Evolutionary conservation across 208 protist species (phyloP), one percentile per base, ranked within the genome.

Genomic region (Strigomonas culicis): DNA sequence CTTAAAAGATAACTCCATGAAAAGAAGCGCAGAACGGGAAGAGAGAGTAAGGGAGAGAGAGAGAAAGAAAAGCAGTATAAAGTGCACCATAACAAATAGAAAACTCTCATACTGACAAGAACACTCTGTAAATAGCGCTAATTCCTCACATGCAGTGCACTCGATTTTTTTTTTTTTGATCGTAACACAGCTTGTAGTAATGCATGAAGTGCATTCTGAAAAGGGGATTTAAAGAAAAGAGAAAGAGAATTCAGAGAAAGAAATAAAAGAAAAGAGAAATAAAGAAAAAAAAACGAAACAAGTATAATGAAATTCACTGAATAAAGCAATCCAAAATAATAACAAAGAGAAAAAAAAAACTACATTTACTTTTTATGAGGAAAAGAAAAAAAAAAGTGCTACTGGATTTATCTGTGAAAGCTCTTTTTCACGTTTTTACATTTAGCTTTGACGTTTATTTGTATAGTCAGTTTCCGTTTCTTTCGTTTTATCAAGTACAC

Each of bases 351-450:
- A 44, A 56, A 25, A 19, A 57, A 53, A 8, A 53, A 21, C 22
- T 24, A 28, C 59, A 64, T 52, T 31, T 6, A 43, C 31, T 49
- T 17, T 27, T 34, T 22, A 7, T 34, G 41, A 21, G 27, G n/a
- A 61, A 47, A 61, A 61, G 10, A 58, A 57, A 61, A 46, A 63
- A 55, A n/a, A n/a, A n/a, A n/a, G n/a, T n/a, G n/a, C n/a, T n/a
- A n/a, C n/a, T n/a, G n/a, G n/a, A n/a, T n/a, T n/a, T n/a, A n/a
- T n/a, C n/a, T n/a, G n/a, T n/a, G n/a, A n/a, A n/a, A n/a, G n/a
- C n/a, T n/a, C n/a, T n/a, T n/a, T n/a, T n/a, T n/a, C n/a, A n/a
- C n/a, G n/a, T n/a, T n/a, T n/a, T n/a, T n/a, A n/a, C n/a, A n/a
- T n/a, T n/a, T n/a, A n/a, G n/a, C n/a, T n/a, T n/a, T n/a, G n/a